Base-by-base conservation (phyloP, 768 basidiomycete genomes). In the Sporobolomyces pararoseus region DNA sequence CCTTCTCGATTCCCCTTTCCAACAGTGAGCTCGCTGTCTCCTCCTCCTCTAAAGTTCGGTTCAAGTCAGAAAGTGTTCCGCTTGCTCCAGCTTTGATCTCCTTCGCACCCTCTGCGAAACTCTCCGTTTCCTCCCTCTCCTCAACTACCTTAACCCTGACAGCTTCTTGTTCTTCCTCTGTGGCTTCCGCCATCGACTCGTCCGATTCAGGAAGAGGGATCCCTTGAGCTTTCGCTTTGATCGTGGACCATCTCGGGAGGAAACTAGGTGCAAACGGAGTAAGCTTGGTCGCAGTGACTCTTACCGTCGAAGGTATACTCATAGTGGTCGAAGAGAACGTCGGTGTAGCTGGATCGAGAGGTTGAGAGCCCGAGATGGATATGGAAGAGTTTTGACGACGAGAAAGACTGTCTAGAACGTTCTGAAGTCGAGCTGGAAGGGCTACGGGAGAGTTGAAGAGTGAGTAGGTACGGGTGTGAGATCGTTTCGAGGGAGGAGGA, bases 381-480 rank as follows among this genome's bases (percentile, higher is more conserved):
- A 10, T 29, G 4, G 57, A 58, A 31, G 62, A 35, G 13, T 7
- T 47, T 6, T 46, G 27, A 21, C 47, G 44, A 21, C 61, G 53
- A 9, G 54, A 47, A 25, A 63, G 25, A 23, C 42, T 37, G 39
- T 72, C 71, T 53, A 65, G 42, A 5, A 51, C 71, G 37, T 32
- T 51, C 6, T 51, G 59, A 3, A 72, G 63, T 13, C 66, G 58
- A 0, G 66, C 58, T 0, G 71, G 71, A 10, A 72, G 58, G 9
- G 52, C 1, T 50, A 31, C 0, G 59, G 34, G 7, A 4, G 55
- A 27, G 34, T n/a, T 21, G 53, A 72, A 68, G 37, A 72, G 63
- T 1, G 66, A 68, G 19, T 53, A 64, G 37, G 63, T 39, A 25
- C 66, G 71, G 23, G 47, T 23, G 59, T 72, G 71, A 4, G 21